Conservation (phyloP, 768 basidiomycete genomes). For the Boletus rubroflammeus region DNA sequence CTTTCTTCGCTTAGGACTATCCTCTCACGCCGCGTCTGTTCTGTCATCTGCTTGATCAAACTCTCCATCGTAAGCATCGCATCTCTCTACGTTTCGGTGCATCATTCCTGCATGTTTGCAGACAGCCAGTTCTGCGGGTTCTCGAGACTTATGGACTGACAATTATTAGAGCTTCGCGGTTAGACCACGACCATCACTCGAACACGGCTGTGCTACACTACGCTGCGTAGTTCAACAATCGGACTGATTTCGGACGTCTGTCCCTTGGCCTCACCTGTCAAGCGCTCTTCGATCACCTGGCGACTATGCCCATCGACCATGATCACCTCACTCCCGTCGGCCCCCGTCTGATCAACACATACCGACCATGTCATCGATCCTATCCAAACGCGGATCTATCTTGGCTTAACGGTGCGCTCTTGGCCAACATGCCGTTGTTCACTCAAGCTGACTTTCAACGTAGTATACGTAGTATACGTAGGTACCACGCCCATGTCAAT, state of each 20-base stretch:
- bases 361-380: background rate
- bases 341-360: conserved; percentile 1
- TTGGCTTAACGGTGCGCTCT: background rate
- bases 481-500: conserved; percentile 16
- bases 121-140: background rate
- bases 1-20: conserved; percentile 10
- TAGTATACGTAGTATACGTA: conserved; percentile 2
- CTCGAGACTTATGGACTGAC: background rate
- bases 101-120: conserved; percentile 25
- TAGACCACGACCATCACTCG: background rate
- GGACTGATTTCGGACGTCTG: background rate
- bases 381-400: conserved; percentile 1
- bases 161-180: background rate
- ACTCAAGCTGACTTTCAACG: conserved; percentile 9
- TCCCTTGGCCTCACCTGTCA: conserved; percentile 3
- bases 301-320: background rate
- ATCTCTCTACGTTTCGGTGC: conserved; percentile 11
- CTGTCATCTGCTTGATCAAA: background rate
- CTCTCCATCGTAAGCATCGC: conserved; percentile 1
- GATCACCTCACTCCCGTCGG: conserved; percentile 1
- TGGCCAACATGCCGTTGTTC: conserved; percentile 11
- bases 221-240: background rate
- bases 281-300: conserved; percentile 1
- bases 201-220: background rate
- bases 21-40: conserved; percentile 9